These are phyloP conservation scores for Exophiala calicioides DNA, from an alignment of 2,329 filamentous ascomycete species.

Conservation along the genomic window DNA sequence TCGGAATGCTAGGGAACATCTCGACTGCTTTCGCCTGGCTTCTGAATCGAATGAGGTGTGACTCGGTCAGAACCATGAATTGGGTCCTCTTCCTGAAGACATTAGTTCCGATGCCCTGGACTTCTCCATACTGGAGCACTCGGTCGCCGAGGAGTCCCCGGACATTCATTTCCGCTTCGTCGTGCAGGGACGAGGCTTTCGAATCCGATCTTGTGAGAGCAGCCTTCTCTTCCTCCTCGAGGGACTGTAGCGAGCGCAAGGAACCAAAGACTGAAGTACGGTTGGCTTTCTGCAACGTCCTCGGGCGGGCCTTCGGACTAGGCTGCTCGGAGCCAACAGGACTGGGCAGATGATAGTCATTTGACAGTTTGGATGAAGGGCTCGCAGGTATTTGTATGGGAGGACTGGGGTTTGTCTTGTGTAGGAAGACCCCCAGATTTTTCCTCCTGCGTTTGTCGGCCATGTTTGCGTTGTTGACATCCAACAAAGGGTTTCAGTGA, in stretches of 20 bases:
- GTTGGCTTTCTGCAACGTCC: conserved; percentile 46
- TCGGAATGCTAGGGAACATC: conserved; percentile 57
- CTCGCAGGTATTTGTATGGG: conserved; percentile 22
- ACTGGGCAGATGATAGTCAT: conserved; percentile 37
- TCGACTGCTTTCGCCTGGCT: conserved; percentile 66
- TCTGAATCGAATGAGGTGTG: conserved; percentile 68
- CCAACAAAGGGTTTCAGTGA: not conserved
- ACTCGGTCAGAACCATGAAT: conserved; percentile 70
- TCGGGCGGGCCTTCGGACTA: conserved; percentile 41
- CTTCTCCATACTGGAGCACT: conserved; percentile 67
- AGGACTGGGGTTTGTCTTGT: conserved; percentile 18
- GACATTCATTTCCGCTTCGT: conserved; percentile 42
- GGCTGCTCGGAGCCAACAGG: conserved; percentile 37
- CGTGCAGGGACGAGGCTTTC: conserved; percentile 51
- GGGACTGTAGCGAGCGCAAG: conserved; percentile 54
- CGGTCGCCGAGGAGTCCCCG: conserved; percentile 43
- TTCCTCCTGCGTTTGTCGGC: conserved; percentile 36
- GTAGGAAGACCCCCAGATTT: conserved; percentile 37
- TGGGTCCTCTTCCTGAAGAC: conserved; percentile 74
- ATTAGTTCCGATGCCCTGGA: conserved; percentile 64
- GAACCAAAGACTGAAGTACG: conserved; percentile 62
- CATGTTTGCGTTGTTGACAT: conserved; percentile 22
- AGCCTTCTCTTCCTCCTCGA: conserved; percentile 55
- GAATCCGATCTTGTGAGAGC: conserved; percentile 51
- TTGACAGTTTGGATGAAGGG: conserved; percentile 32